phyloP scores from a whole-genome alignment of 768 basidiomycete genomes.

The Dictyophora rubrovolvata region DNA sequence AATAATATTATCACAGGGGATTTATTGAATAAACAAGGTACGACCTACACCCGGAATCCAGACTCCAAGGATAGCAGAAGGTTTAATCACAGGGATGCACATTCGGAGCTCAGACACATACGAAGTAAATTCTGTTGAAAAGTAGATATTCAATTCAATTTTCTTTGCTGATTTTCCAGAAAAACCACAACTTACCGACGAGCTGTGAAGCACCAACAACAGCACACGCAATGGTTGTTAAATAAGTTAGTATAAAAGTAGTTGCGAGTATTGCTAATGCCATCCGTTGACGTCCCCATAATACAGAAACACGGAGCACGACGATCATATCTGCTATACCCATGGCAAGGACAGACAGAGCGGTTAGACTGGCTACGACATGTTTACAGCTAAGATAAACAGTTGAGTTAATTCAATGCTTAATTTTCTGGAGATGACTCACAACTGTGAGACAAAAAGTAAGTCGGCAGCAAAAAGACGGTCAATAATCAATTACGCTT shows the following conservation, averaged over 20 bases:
- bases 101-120: not conserved
- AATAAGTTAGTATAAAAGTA: not conserved
- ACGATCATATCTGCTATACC: constrained; percentile 6
- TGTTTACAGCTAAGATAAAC: constrained; percentile 5
- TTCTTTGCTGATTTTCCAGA: not conserved
- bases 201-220: not conserved
- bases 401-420: not conserved
- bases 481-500: not conserved
- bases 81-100: not conserved
- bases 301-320: constrained; percentile 6
- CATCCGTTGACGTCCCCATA: constrained; percentile 7
- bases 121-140: not conserved
- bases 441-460: not conserved
- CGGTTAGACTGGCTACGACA: not conserved
- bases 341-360: not conserved
- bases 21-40: not conserved
- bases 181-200: not conserved
- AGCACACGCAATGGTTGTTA: not conserved
- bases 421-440: not conserved
- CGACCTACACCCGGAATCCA: constrained; percentile 5
- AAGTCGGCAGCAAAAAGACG: not conserved
- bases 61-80: not conserved
- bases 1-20: not conserved
- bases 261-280: not conserved
- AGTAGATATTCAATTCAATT: not conserved